These are phyloP conservation scores for Monsonia emarginata DNA, from an alignment of 441 rosid genomes.

Conservation along the genomic window DNA sequence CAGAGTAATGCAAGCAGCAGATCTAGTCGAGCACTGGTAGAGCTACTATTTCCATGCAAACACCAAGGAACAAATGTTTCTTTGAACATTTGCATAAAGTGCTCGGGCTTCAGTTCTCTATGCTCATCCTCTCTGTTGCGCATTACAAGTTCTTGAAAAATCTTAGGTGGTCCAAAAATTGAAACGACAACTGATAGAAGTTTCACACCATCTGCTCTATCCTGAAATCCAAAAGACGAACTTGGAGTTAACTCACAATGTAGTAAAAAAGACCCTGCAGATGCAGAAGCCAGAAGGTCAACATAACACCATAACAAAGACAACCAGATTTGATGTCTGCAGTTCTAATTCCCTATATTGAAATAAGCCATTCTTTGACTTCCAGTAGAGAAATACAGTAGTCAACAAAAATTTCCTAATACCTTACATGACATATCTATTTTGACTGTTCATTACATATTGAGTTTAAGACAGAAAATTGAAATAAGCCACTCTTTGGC, in stretches of 20 bases:
- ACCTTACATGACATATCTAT: background rate
- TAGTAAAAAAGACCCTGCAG: background rate
- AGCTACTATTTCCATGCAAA: constrained; percentile 39
- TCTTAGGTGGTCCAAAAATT: constrained; percentile 64
- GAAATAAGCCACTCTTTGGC: background rate
- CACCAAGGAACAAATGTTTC: constrained; percentile 85
- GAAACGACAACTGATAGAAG: constrained; percentile 60
- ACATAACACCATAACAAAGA: constrained; percentile 4
- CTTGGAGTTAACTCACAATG: background rate
- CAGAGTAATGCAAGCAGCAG: constrained; percentile 67
- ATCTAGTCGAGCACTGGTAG: constrained; percentile 50
- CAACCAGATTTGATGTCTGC: background rate
- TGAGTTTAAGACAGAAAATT: background rate
- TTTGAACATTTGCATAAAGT: constrained; percentile 47
- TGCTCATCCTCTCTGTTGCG: constrained; percentile 27
- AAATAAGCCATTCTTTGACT: background rate
- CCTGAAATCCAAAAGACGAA: constrained; percentile 40
- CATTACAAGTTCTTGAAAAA: constrained; percentile 34
- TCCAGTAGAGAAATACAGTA: background rate
- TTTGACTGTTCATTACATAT: background rate
- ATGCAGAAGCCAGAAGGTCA: background rate
- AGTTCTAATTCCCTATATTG: background rate
- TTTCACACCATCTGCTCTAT: constrained; percentile 51
- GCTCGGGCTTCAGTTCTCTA: constrained; percentile 32
- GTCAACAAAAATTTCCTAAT: background rate